Evolutionary conservation across 2,329 filamentous ascomycete genomes (phyloP).

Genomic region (Dactylellina leptospora): DNA sequence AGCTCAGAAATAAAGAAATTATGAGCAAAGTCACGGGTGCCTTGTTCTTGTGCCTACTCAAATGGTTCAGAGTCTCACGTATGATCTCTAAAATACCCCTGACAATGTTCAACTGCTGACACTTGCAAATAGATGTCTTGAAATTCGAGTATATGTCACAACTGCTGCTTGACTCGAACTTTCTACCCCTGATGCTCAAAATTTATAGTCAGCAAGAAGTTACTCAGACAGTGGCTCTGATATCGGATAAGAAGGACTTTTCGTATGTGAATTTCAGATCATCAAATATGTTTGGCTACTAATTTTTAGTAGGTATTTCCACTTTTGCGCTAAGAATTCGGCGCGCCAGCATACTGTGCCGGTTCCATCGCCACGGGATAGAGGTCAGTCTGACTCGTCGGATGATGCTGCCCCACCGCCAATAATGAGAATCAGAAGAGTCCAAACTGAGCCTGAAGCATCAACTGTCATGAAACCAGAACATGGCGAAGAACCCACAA

Average conservation of each 20-base stretch:
- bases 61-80: slow-evolving; percentile 97
- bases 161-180: slow-evolving; percentile 91
- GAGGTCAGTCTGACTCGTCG: slow-evolving; percentile 58
- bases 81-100: slow-evolving; percentile 60
- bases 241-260: slow-evolving; percentile 52
- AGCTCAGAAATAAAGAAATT: slow-evolving; percentile 82
- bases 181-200: slow-evolving; percentile 89
- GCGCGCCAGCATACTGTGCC: slow-evolving; percentile 40
- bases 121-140: slow-evolving; percentile 73
- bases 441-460: slow-evolving; percentile 59
- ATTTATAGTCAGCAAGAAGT: slow-evolving; percentile 94
- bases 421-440: slow-evolving; percentile 71
- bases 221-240: slow-evolving; percentile 63
- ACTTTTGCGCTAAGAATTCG: slow-evolving; percentile 78
- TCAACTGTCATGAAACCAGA: slow-evolving; percentile 57
- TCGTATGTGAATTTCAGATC: slow-evolving; percentile 16
- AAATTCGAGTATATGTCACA: slow-evolving; percentile 97
- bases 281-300: background rate
- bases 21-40: slow-evolving; percentile 91
- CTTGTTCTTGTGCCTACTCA: slow-evolving; percentile 83
- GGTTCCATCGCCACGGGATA: slow-evolving; percentile 45
- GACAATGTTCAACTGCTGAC: background rate
- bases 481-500: slow-evolving; percentile 63
- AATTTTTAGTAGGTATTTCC: slow-evolving; percentile 77
- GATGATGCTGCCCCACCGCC: slow-evolving; percentile 86